phyloP scores from a whole-genome alignment of 306 rosid genomes.

The Trichosanthes truncata region DNA sequence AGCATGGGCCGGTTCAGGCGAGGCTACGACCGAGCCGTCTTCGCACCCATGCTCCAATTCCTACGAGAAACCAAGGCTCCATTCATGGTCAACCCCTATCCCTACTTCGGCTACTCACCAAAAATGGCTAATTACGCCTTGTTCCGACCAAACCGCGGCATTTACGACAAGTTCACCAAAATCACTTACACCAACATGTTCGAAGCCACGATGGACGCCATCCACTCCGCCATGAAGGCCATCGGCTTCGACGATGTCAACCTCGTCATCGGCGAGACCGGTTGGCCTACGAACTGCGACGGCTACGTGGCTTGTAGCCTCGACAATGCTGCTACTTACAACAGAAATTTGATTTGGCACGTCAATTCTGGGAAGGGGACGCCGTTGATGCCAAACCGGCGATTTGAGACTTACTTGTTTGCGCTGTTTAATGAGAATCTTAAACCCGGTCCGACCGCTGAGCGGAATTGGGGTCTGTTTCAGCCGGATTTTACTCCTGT shows the following conservation, averaged over 20 bases:
- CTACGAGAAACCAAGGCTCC: slow-evolving; percentile 47
- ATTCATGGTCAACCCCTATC: slow-evolving; percentile 85
- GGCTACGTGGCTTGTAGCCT: slow-evolving; percentile 56
- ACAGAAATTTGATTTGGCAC: slow-evolving; percentile 38
- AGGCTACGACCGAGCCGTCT: slow-evolving; percentile 30
- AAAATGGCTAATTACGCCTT: slow-evolving; percentile 38
- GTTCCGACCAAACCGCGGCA: slow-evolving; percentile 49
- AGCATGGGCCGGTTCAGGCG: slow-evolving; percentile 60
- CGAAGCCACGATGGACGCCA: slow-evolving; percentile 61
- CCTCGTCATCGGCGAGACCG: slow-evolving; percentile 63
- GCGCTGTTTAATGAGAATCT: slow-evolving; percentile 72
- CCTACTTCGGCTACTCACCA: slow-evolving; percentile 67
- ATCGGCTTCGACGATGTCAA: slow-evolving; percentile 47
- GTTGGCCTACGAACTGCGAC: slow-evolving; percentile 86
- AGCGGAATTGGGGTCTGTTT: slow-evolving; percentile 78
- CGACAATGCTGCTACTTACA: slow-evolving; percentile 42
- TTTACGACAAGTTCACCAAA: slow-evolving; percentile 37
- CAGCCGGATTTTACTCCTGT: slow-evolving; percentile 68
- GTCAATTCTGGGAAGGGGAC: slow-evolving; percentile 53
- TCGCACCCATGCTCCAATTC: slow-evolving; percentile 53
- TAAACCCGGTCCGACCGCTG: slow-evolving; percentile 83
- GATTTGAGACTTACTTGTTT: slow-evolving; percentile 57
- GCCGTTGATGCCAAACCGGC: slow-evolving; percentile 79
- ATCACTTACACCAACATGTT: slow-evolving; percentile 62
- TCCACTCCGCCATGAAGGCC: slow-evolving; percentile 53